A percentile compares a stretch with the other conserved stretches of the same genome.
Conservation (phyloP, 2,329 filamentous ascomycete species). For the Fusarium verticillioides region DNA sequence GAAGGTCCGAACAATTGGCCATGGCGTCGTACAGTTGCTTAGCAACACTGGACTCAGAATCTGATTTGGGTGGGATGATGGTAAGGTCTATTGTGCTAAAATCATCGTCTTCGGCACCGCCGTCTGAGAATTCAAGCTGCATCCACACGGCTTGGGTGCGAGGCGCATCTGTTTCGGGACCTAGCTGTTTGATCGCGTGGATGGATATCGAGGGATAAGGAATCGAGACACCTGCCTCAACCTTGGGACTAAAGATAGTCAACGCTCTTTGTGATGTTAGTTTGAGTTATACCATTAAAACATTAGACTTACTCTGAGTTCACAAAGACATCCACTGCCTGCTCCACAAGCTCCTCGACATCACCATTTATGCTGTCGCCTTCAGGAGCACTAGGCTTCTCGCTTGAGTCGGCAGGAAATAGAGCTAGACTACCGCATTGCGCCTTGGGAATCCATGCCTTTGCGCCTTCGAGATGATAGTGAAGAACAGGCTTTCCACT, state of each 20-base stretch:
- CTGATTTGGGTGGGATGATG: conserved; percentile 62
- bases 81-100: conserved; percentile 75
- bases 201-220: conserved; percentile 80
- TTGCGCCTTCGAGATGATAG: conserved; percentile 66
- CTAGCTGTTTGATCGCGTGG: conserved; percentile 75
- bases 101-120: conserved; percentile 70
- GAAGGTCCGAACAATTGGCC: conserved; percentile 78
- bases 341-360: conserved; percentile 55
- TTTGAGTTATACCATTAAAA: not conserved
- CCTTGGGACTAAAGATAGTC: conserved; percentile 70
- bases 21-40: conserved; percentile 73
- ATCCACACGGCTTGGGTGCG: conserved; percentile 68
- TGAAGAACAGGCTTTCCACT: conserved; percentile 77
- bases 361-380: conserved; percentile 44
- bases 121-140: conserved; percentile 73
- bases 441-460: conserved; percentile 66
- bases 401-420: conserved; percentile 56
- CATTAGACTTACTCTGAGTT: conserved; percentile 63
- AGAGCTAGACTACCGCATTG: conserved; percentile 67
- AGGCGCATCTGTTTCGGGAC: conserved; percentile 50
- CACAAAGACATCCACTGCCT: conserved; percentile 66
- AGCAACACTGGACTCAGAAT: conserved; percentile 39
- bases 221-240: conserved; percentile 71
- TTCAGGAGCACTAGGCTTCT: conserved; percentile 43
- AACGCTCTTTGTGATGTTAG: conserved; percentile 54